Conservation (phyloP, 176 grass and related monocot genomes). For the Pharus latifolius region DNA sequence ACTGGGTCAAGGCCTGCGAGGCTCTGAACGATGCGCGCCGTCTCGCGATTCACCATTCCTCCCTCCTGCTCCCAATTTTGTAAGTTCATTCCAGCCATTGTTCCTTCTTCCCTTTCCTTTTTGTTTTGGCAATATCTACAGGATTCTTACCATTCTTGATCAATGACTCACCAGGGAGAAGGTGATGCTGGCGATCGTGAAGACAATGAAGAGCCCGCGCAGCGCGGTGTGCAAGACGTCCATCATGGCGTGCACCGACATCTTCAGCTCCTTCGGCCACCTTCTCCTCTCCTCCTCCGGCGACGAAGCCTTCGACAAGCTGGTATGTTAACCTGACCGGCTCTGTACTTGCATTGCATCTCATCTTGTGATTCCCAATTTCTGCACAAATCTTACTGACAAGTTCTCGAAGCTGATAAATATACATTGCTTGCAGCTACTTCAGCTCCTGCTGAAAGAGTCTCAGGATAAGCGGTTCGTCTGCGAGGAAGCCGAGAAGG, state of each 20-base stretch:
- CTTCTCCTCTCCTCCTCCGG: constrained; percentile 28
- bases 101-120: neutral
- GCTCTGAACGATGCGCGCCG: constrained; percentile 76
- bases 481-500: constrained; percentile 88
- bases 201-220: constrained; percentile 90
- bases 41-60: constrained; percentile 53
- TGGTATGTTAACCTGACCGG: constrained; percentile 28
- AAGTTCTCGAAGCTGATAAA: neutral
- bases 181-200: constrained; percentile 52
- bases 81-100: constrained; percentile 8
- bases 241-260: constrained; percentile 74
- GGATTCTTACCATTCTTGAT: neutral
- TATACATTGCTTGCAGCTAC: constrained; percentile 31
- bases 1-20: constrained; percentile 69
- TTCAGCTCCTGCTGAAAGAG: constrained; percentile 92
- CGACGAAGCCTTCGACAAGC: constrained; percentile 58
- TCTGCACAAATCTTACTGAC: no score
- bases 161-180: constrained; percentile 43
- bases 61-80: constrained; percentile 59
- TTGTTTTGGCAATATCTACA: neutral
- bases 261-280: constrained; percentile 50
- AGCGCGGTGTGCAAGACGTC: constrained; percentile 89
- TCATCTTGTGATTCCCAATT: no score
- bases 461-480: constrained; percentile 99
- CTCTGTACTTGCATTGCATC: no score